These are phyloP conservation scores for Didymella arachidicola DNA, from an alignment of 2,329 filamentous ascomycete species.

Conservation along the genomic window DNA sequence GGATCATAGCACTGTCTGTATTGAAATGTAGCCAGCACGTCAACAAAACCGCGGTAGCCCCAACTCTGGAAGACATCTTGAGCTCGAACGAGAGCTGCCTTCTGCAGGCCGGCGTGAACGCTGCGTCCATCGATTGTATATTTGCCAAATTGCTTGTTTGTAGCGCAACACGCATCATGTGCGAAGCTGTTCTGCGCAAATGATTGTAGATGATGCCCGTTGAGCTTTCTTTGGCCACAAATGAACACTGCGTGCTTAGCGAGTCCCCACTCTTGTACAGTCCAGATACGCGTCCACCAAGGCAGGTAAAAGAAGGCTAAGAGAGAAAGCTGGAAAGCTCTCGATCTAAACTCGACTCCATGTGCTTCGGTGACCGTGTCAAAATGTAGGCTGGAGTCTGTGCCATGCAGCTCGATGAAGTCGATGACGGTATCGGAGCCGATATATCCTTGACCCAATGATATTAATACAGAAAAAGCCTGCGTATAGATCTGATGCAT, in stretches of 20 bases:
- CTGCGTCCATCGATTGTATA: neutral
- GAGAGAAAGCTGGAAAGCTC: neutral
- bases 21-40: neutral
- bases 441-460: neutral
- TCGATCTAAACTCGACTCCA: neutral
- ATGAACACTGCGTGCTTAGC: neutral
- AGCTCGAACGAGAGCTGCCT: neutral
- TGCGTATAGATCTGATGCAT: constrained; percentile 30
- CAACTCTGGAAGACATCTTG: neutral
- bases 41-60: neutral
- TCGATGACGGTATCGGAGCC: neutral
- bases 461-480: neutral
- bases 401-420: neutral
- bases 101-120: neutral
- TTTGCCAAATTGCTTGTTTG: neutral
- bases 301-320: constrained; percentile 3
- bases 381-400: neutral
- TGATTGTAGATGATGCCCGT: neutral
- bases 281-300: constrained; percentile 10
- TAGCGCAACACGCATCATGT: neutral
- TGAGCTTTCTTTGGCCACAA: neutral
- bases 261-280: constrained; percentile 8
- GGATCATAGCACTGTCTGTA: neutral
- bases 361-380: neutral
- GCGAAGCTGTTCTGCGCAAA: neutral